phyloP scores from a whole-genome alignment of 2,329 filamentous ascomycete genomes.

The Daldinia sp. region DNA sequence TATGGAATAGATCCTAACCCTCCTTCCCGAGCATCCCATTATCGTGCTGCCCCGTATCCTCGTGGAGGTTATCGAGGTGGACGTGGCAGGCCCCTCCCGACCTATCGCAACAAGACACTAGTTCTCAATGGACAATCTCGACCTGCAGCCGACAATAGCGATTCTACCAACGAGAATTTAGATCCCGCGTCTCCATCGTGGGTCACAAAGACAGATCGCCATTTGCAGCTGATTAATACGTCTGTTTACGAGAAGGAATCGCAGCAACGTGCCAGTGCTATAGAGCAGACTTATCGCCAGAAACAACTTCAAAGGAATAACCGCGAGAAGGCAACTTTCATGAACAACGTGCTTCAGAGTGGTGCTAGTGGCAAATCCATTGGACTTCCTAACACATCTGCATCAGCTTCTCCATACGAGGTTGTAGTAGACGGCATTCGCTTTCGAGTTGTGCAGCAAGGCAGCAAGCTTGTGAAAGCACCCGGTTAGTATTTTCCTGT shows the following conservation, averaged over 20 bases:
- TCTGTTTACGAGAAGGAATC: conserved; percentile 80
- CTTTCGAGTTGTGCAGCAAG: conserved; percentile 79
- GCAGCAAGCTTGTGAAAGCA: conserved; percentile 83
- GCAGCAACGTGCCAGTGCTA: conserved; percentile 75
- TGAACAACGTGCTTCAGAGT: conserved; percentile 58
- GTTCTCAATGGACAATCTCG: conserved; percentile 50
- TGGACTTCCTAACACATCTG: conserved; percentile 49
- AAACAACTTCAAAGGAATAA: conserved; percentile 66
- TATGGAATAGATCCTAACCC: conserved; percentile 37
- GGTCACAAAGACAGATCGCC: conserved; percentile 79
- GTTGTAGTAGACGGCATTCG: conserved; percentile 77
- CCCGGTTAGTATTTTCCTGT: conserved; percentile 67
- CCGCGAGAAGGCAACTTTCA: conserved; percentile 69
- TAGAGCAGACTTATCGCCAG: conserved; percentile 74
- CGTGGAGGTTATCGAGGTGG: conserved; percentile 45
- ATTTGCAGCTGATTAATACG: conserved; percentile 86
- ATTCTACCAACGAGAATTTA: conserved; percentile 49
- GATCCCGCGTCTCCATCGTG: conserved; percentile 63
- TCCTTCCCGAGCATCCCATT: conserved; percentile 41
- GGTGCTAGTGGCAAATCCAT: conserved; percentile 41
- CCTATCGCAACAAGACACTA: conserved; percentile 51
- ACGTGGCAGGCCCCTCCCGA: conserved; percentile 45
- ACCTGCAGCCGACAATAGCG: conserved; percentile 44
- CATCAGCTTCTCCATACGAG: conserved; percentile 64
- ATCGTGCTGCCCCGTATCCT: conserved; percentile 50